Evolutionary conservation across 2,329 filamentous ascomycete genomes (phyloP), one percentile per base, ranked within the genome.

Genomic region (Colletotrichum lindemuthianum): DNA sequence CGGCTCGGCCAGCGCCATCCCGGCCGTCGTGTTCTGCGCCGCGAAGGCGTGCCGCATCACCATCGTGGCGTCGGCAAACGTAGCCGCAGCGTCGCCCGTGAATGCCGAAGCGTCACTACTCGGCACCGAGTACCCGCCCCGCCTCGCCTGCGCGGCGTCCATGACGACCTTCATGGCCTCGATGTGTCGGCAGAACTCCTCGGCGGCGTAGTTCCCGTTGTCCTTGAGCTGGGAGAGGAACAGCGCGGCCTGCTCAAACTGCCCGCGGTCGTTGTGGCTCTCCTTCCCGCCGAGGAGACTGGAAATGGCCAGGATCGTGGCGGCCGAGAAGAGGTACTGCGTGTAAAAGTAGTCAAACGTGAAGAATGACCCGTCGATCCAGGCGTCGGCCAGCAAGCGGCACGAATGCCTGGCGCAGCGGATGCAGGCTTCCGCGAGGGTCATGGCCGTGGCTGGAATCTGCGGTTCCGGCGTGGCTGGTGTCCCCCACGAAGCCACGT

Each of bases 321-420:
- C 74, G 0, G 80, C 75, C 0, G 81, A 79, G 69, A 84, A 84
- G 33, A 84, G 76, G 44, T 81, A 82, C 50, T 82, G 79, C 0
- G 78, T 78, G 69, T 78, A 76, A 50, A 79, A 79, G 69, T 81
- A 83, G 63, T 82, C 81, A 49, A 83, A 82, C 0, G 77, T 82
- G 0, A 76, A 72, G 58, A 83, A 82, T 0, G 79, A 77, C 0
- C 82, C 82, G 37, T 81, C 76, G 2, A 82, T 77, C 82, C 81
- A 84, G 11, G 75, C 75, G 6, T 81, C 75, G 3, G 76, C 79
- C 0, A 84, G 70, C 0, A 83, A 70, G 0, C 74, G 74, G 48
- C 76, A 76, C 0, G 81, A 82, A 39, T 83, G 78, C 0, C 79
- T 75, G 0, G 81, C 80, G 33, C 79, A 81, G 13, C 77, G 75